Percentiles rank a stretch among this genome's conserved stretches.
Evolutionary conservation across 2,329 filamentous ascomycete genomes (phyloP).

Genomic region (Thielaviopsis musarum): DNA sequence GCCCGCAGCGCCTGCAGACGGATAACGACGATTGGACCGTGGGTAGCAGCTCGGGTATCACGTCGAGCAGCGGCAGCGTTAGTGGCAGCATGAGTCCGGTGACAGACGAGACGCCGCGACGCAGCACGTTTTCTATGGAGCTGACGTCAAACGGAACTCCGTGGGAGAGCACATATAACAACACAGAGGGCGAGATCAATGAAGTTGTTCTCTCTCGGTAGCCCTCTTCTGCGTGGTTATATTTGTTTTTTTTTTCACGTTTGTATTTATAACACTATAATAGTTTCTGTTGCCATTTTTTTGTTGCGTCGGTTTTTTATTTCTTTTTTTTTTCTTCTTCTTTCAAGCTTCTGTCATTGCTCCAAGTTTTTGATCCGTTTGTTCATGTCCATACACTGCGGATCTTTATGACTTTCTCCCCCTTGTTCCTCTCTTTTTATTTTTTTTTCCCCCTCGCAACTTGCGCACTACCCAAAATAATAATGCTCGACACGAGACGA

Average conservation of each 20-base stretch:
- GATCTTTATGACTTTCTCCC: background rate
- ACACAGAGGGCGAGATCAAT: conserved; percentile 27
- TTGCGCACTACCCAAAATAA: conserved; percentile 1
- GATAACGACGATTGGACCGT: conserved; percentile 83
- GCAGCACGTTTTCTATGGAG: conserved; percentile 17
- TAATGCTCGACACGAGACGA: conserved; percentile 4
- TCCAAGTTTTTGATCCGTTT: background rate
- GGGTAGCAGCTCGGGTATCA: conserved; percentile 55
- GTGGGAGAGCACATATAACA: conserved; percentile 23
- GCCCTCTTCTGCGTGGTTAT: conserved; percentile 6
- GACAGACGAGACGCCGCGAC: conserved; percentile 24
- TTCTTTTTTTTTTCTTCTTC: background rate
- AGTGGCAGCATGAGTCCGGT: conserved; percentile 34
- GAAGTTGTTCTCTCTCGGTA: conserved; percentile 29
- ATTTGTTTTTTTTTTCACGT: conserved; percentile 5
- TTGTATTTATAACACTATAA: conserved; percentile 10
- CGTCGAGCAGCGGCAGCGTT: conserved; percentile 23
- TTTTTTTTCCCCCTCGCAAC: background rate
- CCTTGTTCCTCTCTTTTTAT: background rate
- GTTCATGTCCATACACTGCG: conserved; percentile 5
- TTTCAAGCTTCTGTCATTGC: background rate
- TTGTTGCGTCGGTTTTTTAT: background rate
- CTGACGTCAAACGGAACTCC: conserved; percentile 22
- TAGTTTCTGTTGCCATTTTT: conserved; percentile 1
- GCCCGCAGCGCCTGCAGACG: conserved; percentile 23